phyloP scores from a whole-genome alignment of 169 alveolate genomes.

The Plasmodium gaboni region DNA sequence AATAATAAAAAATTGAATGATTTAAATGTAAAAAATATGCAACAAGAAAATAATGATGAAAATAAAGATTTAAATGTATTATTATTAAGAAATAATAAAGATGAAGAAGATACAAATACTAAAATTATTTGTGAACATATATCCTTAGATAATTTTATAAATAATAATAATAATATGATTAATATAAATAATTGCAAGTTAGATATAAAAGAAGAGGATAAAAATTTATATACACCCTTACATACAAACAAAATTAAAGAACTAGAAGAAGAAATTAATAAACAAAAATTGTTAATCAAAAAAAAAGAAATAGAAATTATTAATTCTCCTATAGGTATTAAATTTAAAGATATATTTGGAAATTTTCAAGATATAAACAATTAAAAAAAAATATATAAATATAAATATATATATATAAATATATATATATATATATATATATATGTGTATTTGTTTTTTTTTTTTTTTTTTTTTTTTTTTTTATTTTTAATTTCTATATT shows the following conservation, averaged over 20 bases:
- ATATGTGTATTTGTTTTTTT: background rate
- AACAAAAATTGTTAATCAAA: slow-evolving; percentile 53
- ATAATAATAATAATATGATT: no score
- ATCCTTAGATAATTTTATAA: no score
- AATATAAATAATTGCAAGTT: no score
- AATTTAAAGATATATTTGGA: slow-evolving; percentile 63
- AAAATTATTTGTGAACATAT: no score
- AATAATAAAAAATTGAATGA: no score
- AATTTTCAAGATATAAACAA: slow-evolving; percentile 36
- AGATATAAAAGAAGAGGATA: background rate
- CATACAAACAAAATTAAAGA: slow-evolving; percentile 43
- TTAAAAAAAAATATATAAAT: background rate
- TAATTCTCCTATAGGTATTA: slow-evolving; percentile 61
- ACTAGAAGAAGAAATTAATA: slow-evolving; percentile 59
- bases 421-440: background rate
- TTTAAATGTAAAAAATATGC: no score
- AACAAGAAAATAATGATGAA: no score
- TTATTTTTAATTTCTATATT: background rate
- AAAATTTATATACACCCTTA: background rate
- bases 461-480: background rate
- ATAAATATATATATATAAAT: background rate
- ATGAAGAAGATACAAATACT: no score
- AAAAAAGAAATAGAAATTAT: slow-evolving; percentile 52
- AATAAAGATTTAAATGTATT: no score
- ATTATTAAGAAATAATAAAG: no score